Evolutionary conservation across 2,329 filamentous ascomycete species (phyloP).

Genomic region (Botrytis fragariae): DNA sequence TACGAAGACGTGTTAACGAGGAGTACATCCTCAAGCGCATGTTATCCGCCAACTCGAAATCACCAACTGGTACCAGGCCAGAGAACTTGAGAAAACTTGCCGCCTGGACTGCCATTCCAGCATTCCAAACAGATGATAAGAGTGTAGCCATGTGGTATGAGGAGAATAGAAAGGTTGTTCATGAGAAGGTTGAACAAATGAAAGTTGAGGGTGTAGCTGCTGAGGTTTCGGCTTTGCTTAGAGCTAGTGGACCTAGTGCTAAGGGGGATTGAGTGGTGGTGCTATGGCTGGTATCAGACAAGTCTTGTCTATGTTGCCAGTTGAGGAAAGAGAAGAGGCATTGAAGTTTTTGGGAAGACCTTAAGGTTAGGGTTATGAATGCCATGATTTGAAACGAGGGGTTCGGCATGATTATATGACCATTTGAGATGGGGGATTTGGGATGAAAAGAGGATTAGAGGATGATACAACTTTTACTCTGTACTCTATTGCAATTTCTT

Average conservation of each 20-base stretch:
- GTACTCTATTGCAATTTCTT: neutral
- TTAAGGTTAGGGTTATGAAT: constrained; percentile 11
- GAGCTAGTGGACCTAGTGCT: constrained; percentile 52
- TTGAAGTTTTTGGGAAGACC: constrained; percentile 36
- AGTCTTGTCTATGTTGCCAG: constrained; percentile 80
- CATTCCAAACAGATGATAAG: constrained; percentile 76
- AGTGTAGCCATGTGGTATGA: constrained; percentile 94
- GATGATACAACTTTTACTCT: neutral
- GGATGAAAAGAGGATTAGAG: neutral
- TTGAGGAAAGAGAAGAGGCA: constrained; percentile 72
- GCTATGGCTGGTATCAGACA: constrained; percentile 66
- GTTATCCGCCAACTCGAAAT: constrained; percentile 45
- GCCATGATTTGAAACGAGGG: neutral
- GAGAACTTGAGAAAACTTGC: constrained; percentile 72
- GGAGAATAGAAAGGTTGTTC: constrained; percentile 80
- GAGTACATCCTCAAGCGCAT: constrained; percentile 96
- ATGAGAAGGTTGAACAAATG: constrained; percentile 79
- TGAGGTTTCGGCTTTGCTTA: constrained; percentile 67
- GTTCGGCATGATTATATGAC: neutral
- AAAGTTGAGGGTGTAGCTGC: constrained; percentile 71
- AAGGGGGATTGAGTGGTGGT: constrained; percentile 64
- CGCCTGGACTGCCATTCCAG: constrained; percentile 76
- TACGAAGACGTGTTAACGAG: constrained; percentile 93
- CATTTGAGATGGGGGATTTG: neutral
- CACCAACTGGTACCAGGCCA: constrained; percentile 53